A percentile compares a stretch with the other conserved stretches of the same genome.
Conservation (phyloP, 352 stramenopile species). For the Phytophthora pisi region DNA sequence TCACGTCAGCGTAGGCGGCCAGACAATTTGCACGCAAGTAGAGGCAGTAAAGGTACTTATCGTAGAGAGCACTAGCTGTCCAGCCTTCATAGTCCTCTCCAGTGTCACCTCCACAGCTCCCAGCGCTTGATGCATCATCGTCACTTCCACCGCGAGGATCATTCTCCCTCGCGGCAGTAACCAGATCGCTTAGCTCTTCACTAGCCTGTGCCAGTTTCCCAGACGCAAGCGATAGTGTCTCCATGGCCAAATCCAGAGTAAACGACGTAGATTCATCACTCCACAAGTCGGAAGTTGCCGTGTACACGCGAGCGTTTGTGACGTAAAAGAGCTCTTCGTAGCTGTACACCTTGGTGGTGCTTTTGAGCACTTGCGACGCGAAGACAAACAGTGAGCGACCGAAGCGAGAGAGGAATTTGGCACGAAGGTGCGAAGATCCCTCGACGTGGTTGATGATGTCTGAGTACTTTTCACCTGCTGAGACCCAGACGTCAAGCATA, state of each 20-base stretch:
- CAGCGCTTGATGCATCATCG: slow-evolving; percentile 24
- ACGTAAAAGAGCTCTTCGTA: slow-evolving; percentile 68
- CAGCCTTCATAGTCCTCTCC: slow-evolving; percentile 14
- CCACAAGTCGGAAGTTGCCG: slow-evolving; percentile 44
- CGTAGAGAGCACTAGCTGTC: slow-evolving; percentile 28
- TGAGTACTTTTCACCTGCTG: slow-evolving; percentile 72
- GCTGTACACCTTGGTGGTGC: slow-evolving; percentile 59
- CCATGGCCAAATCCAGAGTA: slow-evolving; percentile 54
- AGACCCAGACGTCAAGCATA: slow-evolving; percentile 72
- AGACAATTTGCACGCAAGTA: slow-evolving; percentile 60
- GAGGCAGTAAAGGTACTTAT: slow-evolving; percentile 54
- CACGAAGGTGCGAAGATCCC: slow-evolving; percentile 26
- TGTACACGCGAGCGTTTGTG: slow-evolving; percentile 62
- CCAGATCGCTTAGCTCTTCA: slow-evolving; percentile 28
- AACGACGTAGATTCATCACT: slow-evolving; percentile 39
- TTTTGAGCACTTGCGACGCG: slow-evolving; percentile 62
- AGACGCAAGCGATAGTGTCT: slow-evolving; percentile 67
- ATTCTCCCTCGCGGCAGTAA: slow-evolving; percentile 13
- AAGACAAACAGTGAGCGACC: slow-evolving; percentile 67
- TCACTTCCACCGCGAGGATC: slow-evolving; percentile 15
- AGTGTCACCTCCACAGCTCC: slow-evolving; percentile 10
- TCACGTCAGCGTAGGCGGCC: slow-evolving; percentile 55
- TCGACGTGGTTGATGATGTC: slow-evolving; percentile 55
- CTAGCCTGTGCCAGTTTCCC: slow-evolving; percentile 57
- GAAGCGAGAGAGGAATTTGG: slow-evolving; percentile 53